Base-by-base conservation (phyloP, 805 yeast species). In the Yarrowia divulgata region DNA sequence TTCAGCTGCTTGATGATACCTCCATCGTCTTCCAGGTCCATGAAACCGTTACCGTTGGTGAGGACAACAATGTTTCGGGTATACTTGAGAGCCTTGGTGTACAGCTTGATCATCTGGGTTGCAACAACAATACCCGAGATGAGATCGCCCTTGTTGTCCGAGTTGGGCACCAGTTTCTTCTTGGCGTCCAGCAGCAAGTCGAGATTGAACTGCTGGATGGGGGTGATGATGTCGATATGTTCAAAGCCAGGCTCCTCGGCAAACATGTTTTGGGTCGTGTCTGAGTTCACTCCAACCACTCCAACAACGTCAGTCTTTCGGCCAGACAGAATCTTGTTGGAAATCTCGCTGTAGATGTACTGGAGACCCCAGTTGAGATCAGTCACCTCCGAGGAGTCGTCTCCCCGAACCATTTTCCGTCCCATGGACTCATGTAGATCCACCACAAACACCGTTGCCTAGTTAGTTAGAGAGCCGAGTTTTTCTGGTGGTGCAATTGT, bases 401-500 rank as follows among this genome's bases (percentile, higher is more conserved):
- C 37, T 10, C 72, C 62, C 9, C 70, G 72, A 8, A 58, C 55
- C 71, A 7, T 71, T 29, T 52, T 19, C 18, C 57, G 67, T 19
- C 73, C 74, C 80, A 77, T 77, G 14, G 72, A 63, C 29, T 80
- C 79, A 12, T 85, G 81, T 14, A 83, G 77, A 74, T 88, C 91
- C 16, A 85, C 80, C 10, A 87, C 79, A 71, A 83, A 85, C 1
- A 80, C 77, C 0, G 87, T 84, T 40, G 78, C 74, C 73, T 75
- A 73, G 70, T 75, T 74, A 34, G 50, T 14, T 16, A 29, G 50
- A 6, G 29, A 23, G 29, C 29, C 29, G 29, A 23, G 10, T 18
- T 18, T 8, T 45, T 9, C 5, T 45, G 18, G n/a, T 9, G 13
- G 49, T 35, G 42, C 9, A 32, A 55, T 37, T 23, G 16, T 45